Evolutionary conservation across 257 asterid species (phyloP).

Genomic region (Fraxinus cuspidata): DNA sequence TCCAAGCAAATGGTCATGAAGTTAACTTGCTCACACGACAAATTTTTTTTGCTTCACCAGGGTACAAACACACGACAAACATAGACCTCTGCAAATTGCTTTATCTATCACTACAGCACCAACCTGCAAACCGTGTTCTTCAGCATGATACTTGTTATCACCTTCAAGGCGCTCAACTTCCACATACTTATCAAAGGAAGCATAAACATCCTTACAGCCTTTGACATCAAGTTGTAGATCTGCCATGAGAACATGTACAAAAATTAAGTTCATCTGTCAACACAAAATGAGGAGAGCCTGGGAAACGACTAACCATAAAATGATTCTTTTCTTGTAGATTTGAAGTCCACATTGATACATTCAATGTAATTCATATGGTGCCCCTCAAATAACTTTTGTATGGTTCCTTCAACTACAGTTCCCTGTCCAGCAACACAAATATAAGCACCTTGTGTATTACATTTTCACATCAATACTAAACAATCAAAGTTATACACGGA

Average conservation of each 20-base stretch:
- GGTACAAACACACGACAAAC: slow-evolving; percentile 16
- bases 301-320: slow-evolving; percentile 68
- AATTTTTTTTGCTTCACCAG: neutral
- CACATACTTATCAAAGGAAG: slow-evolving; percentile 96
- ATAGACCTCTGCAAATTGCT: slow-evolving; percentile 6
- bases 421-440: slow-evolving; percentile 61
- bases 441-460: slow-evolving; percentile 26
- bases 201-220: slow-evolving; percentile 94
- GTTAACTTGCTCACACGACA: neutral
- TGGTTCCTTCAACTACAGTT: slow-evolving; percentile 98
- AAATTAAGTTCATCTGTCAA: slow-evolving; percentile 23
- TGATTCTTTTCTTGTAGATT: slow-evolving; percentile 95
- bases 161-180: slow-evolving; percentile 98
- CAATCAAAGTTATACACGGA: slow-evolving; percentile 13
- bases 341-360: slow-evolving; percentile 93
- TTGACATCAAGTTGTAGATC: slow-evolving; percentile 98
- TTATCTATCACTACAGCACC: slow-evolving; percentile 22
- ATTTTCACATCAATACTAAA: slow-evolving; percentile 18
- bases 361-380: slow-evolving; percentile 96
- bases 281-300: slow-evolving; percentile 23
- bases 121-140: slow-evolving; percentile 95
- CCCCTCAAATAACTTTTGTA: slow-evolving; percentile 96
- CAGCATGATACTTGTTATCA: slow-evolving; percentile 96
- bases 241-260: slow-evolving; percentile 38
- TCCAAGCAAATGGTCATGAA: neutral